Evolutionary conservation across 2,329 filamentous ascomycete species (phyloP).

Genomic region (Diaporthe sp.): DNA sequence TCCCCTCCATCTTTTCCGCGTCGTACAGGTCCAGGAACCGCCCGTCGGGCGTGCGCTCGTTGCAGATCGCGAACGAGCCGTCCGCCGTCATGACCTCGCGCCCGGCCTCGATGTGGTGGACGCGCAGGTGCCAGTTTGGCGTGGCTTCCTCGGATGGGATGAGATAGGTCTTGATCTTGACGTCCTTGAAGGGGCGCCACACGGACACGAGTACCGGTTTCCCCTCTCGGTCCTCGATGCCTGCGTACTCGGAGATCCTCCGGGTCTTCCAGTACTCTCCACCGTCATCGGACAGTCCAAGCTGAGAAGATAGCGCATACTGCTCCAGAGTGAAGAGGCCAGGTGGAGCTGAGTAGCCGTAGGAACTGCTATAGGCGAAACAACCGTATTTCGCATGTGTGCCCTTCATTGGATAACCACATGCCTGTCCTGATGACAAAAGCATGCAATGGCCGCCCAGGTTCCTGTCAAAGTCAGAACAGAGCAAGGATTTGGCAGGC

Average conservation of each 20-base stretch:
- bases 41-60: constrained; percentile 62
- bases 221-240: constrained; percentile 67
- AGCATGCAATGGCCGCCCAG: constrained; percentile 83
- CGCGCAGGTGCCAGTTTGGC: constrained; percentile 79
- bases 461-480: constrained; percentile 58
- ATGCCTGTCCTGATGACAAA: constrained; percentile 83
- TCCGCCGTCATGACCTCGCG: constrained; percentile 79
- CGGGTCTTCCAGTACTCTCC: constrained; percentile 85
- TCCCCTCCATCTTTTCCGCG: constrained; percentile 61
- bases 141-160: constrained; percentile 70
- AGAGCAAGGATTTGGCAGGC: neutral
- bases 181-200: constrained; percentile 80
- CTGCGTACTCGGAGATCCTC: constrained; percentile 75
- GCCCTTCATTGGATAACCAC: constrained; percentile 85
- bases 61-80: constrained; percentile 79
- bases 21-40: constrained; percentile 67
- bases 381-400: constrained; percentile 86
- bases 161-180: constrained; percentile 75
- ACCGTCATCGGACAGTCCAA: constrained; percentile 82
- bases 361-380: constrained; percentile 83
- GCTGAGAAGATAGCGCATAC: constrained; percentile 80
- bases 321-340: constrained; percentile 83
- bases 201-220: constrained; percentile 74
- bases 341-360: constrained; percentile 83
- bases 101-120: constrained; percentile 72